Conservation (phyloP, 2,329 filamentous ascomycete genomes). For the Diaporthe velutina region DNA sequence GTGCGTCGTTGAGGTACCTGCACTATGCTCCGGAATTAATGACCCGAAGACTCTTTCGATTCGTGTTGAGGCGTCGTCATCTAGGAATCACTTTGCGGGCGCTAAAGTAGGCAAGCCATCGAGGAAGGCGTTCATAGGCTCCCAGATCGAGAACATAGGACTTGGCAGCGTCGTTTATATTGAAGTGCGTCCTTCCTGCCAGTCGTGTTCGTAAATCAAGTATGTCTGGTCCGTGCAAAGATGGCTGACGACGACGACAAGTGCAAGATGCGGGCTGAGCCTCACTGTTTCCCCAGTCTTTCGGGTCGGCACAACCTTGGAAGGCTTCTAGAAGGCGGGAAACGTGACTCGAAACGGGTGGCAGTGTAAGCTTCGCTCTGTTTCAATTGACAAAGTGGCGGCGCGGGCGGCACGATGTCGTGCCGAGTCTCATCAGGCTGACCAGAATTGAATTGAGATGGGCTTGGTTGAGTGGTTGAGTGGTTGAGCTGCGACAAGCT, state of each 20-base stretch:
- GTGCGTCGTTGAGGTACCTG: not conserved
- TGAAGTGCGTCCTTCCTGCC: not conserved
- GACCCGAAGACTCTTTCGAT: constrained; percentile 2
- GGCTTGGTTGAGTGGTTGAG: not conserved
- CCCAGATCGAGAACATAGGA: not conserved
- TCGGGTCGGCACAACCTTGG: constrained; percentile 11
- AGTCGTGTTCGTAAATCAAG: not conserved
- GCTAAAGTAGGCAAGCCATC: constrained; percentile 18
- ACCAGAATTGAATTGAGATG: not conserved
- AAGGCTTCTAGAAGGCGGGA: constrained; percentile 4
- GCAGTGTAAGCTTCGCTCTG: constrained; percentile 27
- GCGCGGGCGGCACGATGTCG: constrained; percentile 16
- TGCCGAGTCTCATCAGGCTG: constrained; percentile 15
- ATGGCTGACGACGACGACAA: constrained; percentile 23
- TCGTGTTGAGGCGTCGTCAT: constrained; percentile 23
- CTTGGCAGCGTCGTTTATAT: constrained; percentile 21
- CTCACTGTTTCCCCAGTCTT: constrained; percentile 13
- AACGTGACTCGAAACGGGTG: constrained; percentile 23
- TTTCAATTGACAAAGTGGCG: not conserved
- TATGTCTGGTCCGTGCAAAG: constrained; percentile 15
- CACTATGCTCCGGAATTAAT: not conserved
- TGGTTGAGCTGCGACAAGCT: constrained; percentile 20
- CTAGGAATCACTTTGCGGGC: constrained; percentile 19
- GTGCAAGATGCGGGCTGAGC: constrained; percentile 16
- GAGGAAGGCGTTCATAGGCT: constrained; percentile 10